Conservation (phyloP, 441 rosid species). For the Croton setiger region DNA sequence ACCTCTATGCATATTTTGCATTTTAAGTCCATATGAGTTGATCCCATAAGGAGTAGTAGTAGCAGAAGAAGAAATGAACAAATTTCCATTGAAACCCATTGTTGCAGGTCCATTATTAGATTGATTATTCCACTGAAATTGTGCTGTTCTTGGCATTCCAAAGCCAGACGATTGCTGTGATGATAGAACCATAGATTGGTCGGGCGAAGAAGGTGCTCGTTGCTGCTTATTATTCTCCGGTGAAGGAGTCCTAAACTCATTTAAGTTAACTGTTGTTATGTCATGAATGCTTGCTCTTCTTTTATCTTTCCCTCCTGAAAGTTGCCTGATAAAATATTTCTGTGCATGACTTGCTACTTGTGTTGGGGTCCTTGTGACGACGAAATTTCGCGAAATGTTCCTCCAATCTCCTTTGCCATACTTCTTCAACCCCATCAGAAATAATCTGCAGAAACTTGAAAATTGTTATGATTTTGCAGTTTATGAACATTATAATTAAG, state of each 20-base stretch:
- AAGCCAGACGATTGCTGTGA: conserved; percentile 33
- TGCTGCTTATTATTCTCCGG: conserved; percentile 36
- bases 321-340: conserved; percentile 92
- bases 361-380: conserved; percentile 81
- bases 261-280: conserved; percentile 77
- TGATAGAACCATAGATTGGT: conserved; percentile 30
- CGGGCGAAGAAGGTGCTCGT: conserved; percentile 39
- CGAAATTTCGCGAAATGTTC: conserved; percentile 84
- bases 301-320: conserved; percentile 92
- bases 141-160: conserved; percentile 37
- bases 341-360: conserved; percentile 99
- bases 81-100: conserved; percentile 35
- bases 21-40: conserved; percentile 38
- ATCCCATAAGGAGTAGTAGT: conserved; percentile 40
- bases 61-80: conserved; percentile 42
- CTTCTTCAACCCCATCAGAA: conserved; percentile 84
- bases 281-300: conserved; percentile 96
- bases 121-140: conserved; percentile 49
- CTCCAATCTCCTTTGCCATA: conserved; percentile 99
- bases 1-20: conserved; percentile 33
- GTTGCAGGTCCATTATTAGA: conserved; percentile 29
- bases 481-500: background rate
- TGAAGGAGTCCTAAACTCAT: conserved; percentile 44
- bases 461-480: conserved; percentile 6
- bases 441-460: conserved; percentile 49